Evolutionary conservation across 1,284 basidiomycete species (phyloP).

Genomic region (Athelia sp.): DNA sequence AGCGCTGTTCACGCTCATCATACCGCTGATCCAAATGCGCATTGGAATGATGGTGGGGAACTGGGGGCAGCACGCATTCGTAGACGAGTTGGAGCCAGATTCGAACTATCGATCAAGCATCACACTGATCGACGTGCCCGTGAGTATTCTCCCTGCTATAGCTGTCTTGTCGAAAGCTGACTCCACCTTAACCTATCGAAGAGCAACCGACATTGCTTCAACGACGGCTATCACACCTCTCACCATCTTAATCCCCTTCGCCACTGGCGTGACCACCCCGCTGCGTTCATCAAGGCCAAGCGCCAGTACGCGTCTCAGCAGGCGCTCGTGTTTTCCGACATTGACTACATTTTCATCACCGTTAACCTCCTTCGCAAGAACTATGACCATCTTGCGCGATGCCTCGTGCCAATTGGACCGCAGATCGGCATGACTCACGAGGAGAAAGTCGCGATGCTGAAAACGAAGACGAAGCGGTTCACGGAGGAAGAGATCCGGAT

Average conservation of each 20-base stretch:
- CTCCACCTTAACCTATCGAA: background rate
- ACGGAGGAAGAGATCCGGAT: background rate
- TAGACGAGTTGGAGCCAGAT: background rate
- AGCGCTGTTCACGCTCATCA: background rate
- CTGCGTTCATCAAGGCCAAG: background rate
- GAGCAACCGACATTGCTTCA: background rate
- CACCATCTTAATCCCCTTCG: background rate
- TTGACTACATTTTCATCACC: background rate
- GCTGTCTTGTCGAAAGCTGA: background rate
- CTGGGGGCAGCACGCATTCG: background rate
- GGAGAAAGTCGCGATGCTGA: background rate
- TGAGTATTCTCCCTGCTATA: background rate
- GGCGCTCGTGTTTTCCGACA: background rate
- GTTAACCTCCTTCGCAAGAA: background rate
- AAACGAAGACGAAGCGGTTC: background rate
- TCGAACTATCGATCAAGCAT: background rate
- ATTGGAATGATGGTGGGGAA: background rate
- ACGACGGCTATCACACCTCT: constrained; percentile 1
- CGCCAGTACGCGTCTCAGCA: background rate
- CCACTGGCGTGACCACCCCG: background rate
- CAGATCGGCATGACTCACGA: background rate
- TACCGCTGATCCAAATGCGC: background rate
- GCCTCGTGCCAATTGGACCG: background rate
- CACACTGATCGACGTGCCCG: background rate
- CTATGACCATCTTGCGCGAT: background rate